phyloP scores from a whole-genome alignment of 805 yeast genomes.

The Millerozyma acaciae region DNA sequence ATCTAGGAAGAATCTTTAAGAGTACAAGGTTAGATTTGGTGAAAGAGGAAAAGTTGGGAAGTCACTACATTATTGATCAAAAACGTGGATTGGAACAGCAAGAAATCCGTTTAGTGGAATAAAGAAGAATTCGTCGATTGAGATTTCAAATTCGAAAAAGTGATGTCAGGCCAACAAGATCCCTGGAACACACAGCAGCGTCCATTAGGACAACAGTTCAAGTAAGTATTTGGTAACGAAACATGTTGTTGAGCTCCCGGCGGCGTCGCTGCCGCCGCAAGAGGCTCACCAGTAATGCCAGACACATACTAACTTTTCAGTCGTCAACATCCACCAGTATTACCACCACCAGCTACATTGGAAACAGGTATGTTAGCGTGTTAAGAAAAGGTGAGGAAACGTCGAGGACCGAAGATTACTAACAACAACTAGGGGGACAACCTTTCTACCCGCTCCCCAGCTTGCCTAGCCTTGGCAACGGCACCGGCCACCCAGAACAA shows the following conservation, averaged over 20 bases:
- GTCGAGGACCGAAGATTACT: constrained; percentile 12
- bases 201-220: constrained; percentile 40
- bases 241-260: too few relatives aligned
- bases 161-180: constrained; percentile 39
- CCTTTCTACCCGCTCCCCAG: constrained; percentile 48
- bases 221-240: too few relatives aligned
- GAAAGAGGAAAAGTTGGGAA: too few relatives aligned
- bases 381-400: background rate
- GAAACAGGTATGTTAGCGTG: constrained; percentile 42
- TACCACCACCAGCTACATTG: constrained; percentile 56
- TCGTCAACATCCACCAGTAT: constrained; percentile 56
- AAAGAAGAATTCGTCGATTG: too few relatives aligned
- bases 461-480: constrained; percentile 46
- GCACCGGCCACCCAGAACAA: constrained; percentile 33
- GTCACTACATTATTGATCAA: too few relatives aligned
- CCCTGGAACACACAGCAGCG: constrained; percentile 42
- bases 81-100: too few relatives aligned
- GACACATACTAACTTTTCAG: constrained; percentile 32
- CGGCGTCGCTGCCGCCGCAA: too few relatives aligned
- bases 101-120: too few relatives aligned
- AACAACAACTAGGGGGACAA: constrained; percentile 36
- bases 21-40: background rate
- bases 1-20: background rate
- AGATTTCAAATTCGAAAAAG: constrained; percentile 3
- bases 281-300: too few relatives aligned